Evolutionary conservation across 192 early-diverging fungal genomes (phyloP).

Genomic region (Gonapodya prolifera): DNA sequence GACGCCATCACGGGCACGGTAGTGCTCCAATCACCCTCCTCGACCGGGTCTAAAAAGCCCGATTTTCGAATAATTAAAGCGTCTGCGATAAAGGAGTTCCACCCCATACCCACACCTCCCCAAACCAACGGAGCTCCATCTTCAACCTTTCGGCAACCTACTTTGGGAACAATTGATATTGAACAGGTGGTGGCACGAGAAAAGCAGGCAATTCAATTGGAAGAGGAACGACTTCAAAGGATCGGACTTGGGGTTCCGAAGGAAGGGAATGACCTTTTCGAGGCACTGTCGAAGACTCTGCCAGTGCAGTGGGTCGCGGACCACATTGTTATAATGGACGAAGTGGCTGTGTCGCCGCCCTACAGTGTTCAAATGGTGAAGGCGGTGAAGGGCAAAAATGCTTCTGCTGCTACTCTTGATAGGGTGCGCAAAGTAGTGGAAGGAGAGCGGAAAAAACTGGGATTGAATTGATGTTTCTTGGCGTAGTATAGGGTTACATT

Average conservation of each 20-base stretch:
- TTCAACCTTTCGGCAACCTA: slow-evolving; percentile 12
- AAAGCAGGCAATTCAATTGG: slow-evolving; percentile 30
- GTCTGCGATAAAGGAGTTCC: slow-evolving; percentile 41
- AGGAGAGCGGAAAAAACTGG: not conserved
- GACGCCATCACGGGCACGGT: not conserved
- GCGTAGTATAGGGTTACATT: not conserved
- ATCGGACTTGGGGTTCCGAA: slow-evolving; percentile 71
- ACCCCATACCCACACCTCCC: not conserved
- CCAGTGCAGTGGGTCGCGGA: slow-evolving; percentile 68
- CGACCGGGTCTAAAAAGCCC: slow-evolving; percentile 18
- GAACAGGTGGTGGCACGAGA: slow-evolving; percentile 39
- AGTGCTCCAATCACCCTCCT: not conserved
- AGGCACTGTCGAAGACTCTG: slow-evolving; percentile 65
- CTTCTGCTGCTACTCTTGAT: slow-evolving; percentile 41
- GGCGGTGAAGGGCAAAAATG: slow-evolving; percentile 39
- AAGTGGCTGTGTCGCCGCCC: slow-evolving; percentile 60
- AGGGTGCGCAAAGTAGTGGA: slow-evolving; percentile 61
- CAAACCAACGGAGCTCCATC: not conserved
- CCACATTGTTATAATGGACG: slow-evolving; percentile 67
- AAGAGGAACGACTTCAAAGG: slow-evolving; percentile 29
- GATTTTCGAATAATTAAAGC: slow-evolving; percentile 47
- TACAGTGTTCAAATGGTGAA: slow-evolving; percentile 43
- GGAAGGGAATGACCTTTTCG: slow-evolving; percentile 63
- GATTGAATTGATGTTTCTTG: not conserved
- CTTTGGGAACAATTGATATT: slow-evolving; percentile 27